Evolutionary conservation across 2,329 filamentous ascomycete species (phyloP).

Genomic region (Ophiocordyceps camponoti-floridani): DNA sequence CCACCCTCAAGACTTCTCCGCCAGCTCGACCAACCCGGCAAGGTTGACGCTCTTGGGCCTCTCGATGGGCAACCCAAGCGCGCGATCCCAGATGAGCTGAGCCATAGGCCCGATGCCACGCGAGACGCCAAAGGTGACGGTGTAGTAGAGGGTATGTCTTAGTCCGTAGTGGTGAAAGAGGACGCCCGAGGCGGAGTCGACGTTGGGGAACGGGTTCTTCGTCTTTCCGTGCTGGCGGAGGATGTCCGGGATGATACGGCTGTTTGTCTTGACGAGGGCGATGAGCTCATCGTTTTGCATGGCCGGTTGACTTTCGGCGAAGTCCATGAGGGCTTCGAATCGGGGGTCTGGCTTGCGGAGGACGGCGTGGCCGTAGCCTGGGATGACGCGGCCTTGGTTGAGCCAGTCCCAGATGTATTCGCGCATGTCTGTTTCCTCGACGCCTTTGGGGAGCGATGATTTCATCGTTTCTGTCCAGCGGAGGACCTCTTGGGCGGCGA

Average conservation of each 20-base stretch:
- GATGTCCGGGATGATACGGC: slow-evolving; percentile 75
- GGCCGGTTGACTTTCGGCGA: slow-evolving; percentile 66
- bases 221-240: slow-evolving; percentile 94
- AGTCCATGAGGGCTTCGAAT: slow-evolving; percentile 94
- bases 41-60: slow-evolving; percentile 95
- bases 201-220: slow-evolving; percentile 95
- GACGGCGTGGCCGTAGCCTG: slow-evolving; percentile 89
- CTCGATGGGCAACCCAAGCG: slow-evolving; percentile 88
- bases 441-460: too few species aligned
- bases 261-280: slow-evolving; percentile 86
- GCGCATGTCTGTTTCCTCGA: slow-evolving; percentile 64
- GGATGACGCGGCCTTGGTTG: slow-evolving; percentile 84
- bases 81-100: slow-evolving; percentile 91
- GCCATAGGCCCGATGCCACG: slow-evolving; percentile 70
- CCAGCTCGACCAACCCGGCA: slow-evolving; percentile 60
- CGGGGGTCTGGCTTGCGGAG: slow-evolving; percentile 93
- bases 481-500: slow-evolving; percentile 92
- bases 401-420: slow-evolving; percentile 86
- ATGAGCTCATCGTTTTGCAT: slow-evolving; percentile 82
- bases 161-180: slow-evolving; percentile 98
- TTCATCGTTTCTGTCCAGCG: slow-evolving; percentile 90
- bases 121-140: slow-evolving; percentile 51
- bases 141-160: slow-evolving; percentile 92
- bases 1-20: slow-evolving; percentile 21
- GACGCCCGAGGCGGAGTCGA: slow-evolving; percentile 83